Evolutionary conservation across 352 stramenopile genomes (phyloP), one percentile per base, ranked within the genome.

Genomic region (Thalassiosira pacifica): DNA sequence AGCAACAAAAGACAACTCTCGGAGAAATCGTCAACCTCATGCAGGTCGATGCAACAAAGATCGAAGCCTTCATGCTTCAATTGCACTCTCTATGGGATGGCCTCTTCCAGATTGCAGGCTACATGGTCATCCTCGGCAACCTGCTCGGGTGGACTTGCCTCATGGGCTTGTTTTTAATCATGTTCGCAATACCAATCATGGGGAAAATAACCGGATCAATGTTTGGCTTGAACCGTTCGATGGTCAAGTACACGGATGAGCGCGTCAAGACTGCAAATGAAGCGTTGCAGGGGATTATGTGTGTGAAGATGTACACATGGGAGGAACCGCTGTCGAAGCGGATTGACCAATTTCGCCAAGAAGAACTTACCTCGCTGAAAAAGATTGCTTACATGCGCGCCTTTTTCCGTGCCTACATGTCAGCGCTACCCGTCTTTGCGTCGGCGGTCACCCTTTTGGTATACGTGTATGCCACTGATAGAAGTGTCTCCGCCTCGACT

Each of bases 241-340:
- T 93, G 68, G 83, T 91, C 19, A 90, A 92, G 61, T 79, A 87
- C 32, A 93, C 92, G 0, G 92, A 95, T 80, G 91, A 96, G 67
- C 93, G 96, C 55, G 93, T 98, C 29, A 96, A 97, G 67, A 88
- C 96, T 27, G 96, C 92, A 1, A 97, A 97, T 68, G 96, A 98
- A 84, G 93, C 93, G 6, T 85, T 98, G 8, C 95, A 97, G 76
- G 96, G 96, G 31, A 97, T 98, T 69, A 90, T 96, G 63, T 94
- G 96, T 65, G 93, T 97, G 40, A 98, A 98, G 72, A 96, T 98
- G 84, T 97, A 97, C 67, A 93, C 93, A 26, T 98, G 95, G 96
- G 91, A 95, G 70, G 79, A 87, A 52, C 83, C 85, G 13, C 82
- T 94, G 55, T 68, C 79, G 22, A 76, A 89, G n/a, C 63, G 83